Percentiles rank a stretch among this genome's conserved stretches.
Conservation (phyloP, 257 asterid genomes). For the Echium plantagineum region DNA sequence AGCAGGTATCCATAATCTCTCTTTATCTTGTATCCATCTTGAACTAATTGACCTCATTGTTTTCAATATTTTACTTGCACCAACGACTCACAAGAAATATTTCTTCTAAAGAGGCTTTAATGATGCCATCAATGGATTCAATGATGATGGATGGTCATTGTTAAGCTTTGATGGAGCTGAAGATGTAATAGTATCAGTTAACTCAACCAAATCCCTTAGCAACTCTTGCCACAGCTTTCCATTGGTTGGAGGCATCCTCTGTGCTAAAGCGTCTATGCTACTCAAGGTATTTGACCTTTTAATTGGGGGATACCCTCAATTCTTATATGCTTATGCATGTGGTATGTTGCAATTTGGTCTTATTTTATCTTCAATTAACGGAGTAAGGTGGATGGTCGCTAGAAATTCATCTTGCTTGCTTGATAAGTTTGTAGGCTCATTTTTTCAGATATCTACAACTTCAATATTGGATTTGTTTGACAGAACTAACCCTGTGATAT, state of each 20-base stretch:
- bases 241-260: constrained; percentile 70
- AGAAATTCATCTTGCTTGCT: no score
- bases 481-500: background rate
- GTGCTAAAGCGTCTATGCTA: constrained; percentile 96
- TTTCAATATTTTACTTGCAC: background rate
- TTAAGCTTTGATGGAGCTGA: constrained; percentile 71
- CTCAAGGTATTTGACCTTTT: constrained; percentile 45
- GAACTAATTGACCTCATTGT: no score
- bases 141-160: constrained; percentile 90
- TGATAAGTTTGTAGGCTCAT: background rate
- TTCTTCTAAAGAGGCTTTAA: constrained; percentile 68
- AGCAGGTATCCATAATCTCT: constrained; percentile 42
- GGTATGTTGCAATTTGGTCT: background rate
- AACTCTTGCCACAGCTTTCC: constrained; percentile 34
- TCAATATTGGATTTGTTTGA: no score
- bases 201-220: constrained; percentile 45
- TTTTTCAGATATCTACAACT: no score
- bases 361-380: no score
- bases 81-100: background rate
- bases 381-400: no score
- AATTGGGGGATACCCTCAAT: background rate
- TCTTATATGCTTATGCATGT: background rate
- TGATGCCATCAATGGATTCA: constrained; percentile 83
- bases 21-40: background rate
- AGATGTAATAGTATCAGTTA: constrained; percentile 68